A percentile compares a stretch with the other conserved stretches of the same genome.
Evolutionary conservation across 306 rosid species (phyloP).

Genomic region (Castanea sativa): DNA sequence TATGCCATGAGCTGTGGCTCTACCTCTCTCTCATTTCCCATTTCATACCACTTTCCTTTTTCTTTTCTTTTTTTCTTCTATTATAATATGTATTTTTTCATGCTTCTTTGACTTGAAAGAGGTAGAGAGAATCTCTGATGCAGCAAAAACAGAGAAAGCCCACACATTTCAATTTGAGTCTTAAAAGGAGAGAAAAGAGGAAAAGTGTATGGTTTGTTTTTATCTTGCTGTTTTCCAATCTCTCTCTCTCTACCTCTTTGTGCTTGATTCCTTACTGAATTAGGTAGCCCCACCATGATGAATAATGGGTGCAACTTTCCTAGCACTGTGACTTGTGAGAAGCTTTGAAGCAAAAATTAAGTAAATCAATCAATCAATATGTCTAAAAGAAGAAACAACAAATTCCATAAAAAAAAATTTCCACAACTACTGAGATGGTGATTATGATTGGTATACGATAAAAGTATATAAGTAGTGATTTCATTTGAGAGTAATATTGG

Average conservation of each 20-base stretch:
- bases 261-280: conserved; percentile 65
- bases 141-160: conserved; percentile 61
- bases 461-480: too few species aligned
- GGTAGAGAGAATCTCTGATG: conserved; percentile 84
- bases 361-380: neutral
- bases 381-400: too few species aligned
- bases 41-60: conserved; percentile 52
- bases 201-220: conserved; percentile 94
- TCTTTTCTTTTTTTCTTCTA: conserved; percentile 12
- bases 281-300: conserved; percentile 60
- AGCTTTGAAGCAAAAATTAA: conserved; percentile 29
- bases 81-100: neutral
- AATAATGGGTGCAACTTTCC: conserved; percentile 63
- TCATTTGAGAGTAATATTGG: too few species aligned
- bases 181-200: conserved; percentile 90
- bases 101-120: conserved; percentile 83
- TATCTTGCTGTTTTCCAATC: conserved; percentile 73
- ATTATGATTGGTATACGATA: too few species aligned
- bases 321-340: conserved; percentile 29
- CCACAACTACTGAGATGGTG: too few species aligned
- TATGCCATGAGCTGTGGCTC: conserved; percentile 83
- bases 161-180: conserved; percentile 61
- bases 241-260: conserved; percentile 25
- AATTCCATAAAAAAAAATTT: too few species aligned
- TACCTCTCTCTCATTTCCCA: conserved; percentile 47